Evolutionary conservation across 1,284 basidiomycete species (phyloP), one percentile per base, ranked within the genome.

Genomic region (Hypsizygus ulmarius): DNA sequence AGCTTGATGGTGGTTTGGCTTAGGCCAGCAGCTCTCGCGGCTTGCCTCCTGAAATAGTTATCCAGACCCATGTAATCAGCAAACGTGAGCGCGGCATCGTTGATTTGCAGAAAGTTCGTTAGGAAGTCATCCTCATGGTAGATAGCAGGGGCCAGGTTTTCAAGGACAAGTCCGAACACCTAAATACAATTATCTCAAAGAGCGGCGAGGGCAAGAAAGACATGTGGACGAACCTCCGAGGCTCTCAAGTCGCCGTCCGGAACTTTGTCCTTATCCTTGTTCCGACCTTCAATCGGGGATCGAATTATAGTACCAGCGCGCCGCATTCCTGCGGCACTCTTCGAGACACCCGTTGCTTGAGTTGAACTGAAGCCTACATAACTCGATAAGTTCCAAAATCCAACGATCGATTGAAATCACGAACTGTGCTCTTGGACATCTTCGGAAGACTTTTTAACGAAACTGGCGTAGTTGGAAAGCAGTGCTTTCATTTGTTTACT

Each of bases 21-120:
- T 38, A 91, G 71, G 1, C 82, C 84, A 11, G 78, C 75, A 39
- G 79, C 75, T n/a, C 87, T 75, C 7, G 87, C 78, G 2, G 96
- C 96, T 60, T 97, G 90, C 32, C 95, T 77, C 18, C 91, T 78
- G 74, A 97, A 98, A 69, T 97, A 98, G 47, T 86, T 90, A 64
- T 98, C 96, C 52, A 99, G 72, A 40, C 87, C 84, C 82, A 94
- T 92, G 60, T 97, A 95, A 68, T 98, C 96, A 7, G 96, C 96
- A 67, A 94, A 99, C 0, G 96, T 97, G 14, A 92, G 77, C 18
- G 84, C 84, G 37, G 84, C 81, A 60, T 96, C 92, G 54, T 90
- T 87, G 62, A 97, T 89, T 63, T 96, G 93, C 37, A 99, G 72
- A 64, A 98, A 94, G 58, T 95, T 90, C 7, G 86, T 81, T 53